Base-by-base conservation (phyloP, 306 rosid genomes). In the Rosa chinensis region DNA sequence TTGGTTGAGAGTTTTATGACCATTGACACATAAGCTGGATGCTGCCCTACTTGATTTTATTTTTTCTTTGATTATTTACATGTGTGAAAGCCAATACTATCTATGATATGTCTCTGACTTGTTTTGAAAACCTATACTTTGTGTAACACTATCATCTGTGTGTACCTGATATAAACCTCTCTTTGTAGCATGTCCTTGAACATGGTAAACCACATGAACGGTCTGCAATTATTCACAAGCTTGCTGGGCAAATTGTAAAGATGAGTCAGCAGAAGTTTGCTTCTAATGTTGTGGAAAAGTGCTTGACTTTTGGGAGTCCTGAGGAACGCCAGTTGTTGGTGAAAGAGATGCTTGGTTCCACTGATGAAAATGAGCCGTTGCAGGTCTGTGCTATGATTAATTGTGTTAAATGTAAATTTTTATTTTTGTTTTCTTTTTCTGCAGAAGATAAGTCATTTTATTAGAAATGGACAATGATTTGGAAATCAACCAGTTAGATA, bases 211-310 rank as follows among this genome's bases (percentile, higher is more conserved):
- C 90, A 14, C 85, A 85, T 25, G 99, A 93, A 77, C 88, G 96
- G 80, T 82, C 97, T 76, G 86, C 82, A 76, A 87, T 93, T 75
- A 95, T 95, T 86, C 84, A 82, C 86, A 87, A 95, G 91, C 98
- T 95, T 63, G 97, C 94, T 1, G 99, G 99, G 56, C 97, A 95
- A 84, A 95, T 95, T 90, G 93, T 95, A 72, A 89, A 90, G 88
- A 95, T 95, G 98, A 95, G 99, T 84, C 98, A 93, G 81, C 99
- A 95, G 85, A 95, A 95, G 83, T 93, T 88, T 91, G 99, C 99
- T 85, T 95, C 99, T 53, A 95, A 95, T 91, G 99, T 95, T 78
- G 93, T 93, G 10, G 98, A 95, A 84, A 95, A 93, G 84, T 95
- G 99, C 80, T 85, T 93, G 84, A 87, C 93, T 79, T 95, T 92